These are phyloP conservation scores for Termitomyces titanicus DNA, from an alignment of 768 basidiomycete species.

Conservation along the genomic window DNA sequence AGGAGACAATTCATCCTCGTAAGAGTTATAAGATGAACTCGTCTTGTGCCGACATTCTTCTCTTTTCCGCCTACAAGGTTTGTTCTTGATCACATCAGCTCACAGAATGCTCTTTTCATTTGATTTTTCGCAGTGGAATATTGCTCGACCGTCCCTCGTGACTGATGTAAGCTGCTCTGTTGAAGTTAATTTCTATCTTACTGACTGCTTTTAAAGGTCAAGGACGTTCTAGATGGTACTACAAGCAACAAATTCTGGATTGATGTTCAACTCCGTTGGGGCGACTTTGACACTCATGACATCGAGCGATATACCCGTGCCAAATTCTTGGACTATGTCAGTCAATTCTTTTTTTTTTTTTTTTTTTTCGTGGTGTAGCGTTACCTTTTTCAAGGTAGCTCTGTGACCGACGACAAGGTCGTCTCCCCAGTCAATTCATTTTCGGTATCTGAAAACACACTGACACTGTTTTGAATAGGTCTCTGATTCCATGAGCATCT, in stretches of 20 bases:
- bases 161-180: conserved; percentile 65
- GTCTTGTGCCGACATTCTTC: conserved; percentile 96
- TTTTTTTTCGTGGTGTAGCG: too few relatives aligned
- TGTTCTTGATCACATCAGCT: background rate
- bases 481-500: conserved; percentile 97
- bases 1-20: conserved; percentile 98
- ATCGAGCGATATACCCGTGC: conserved; percentile 98
- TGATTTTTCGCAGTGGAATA: conserved; percentile 80
- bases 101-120: background rate
- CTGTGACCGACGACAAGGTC: too few relatives aligned
- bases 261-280: conserved; percentile 93
- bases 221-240: conserved; percentile 96
- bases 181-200: background rate
- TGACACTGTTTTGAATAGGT: conserved; percentile 41
- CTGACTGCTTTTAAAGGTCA: conserved; percentile 47
- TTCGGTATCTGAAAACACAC: background rate
- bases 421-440: too few relatives aligned
- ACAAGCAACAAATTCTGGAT: conserved; percentile 99
- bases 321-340: conserved; percentile 96
- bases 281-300: conserved; percentile 98
- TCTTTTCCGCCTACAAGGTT: conserved; percentile 93
- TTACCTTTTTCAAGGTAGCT: too few relatives aligned
- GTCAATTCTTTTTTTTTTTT: conserved; percentile 22
- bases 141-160: conserved; percentile 90
- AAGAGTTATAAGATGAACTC: conserved; percentile 99